These are phyloP conservation scores for Epicoccum nigrum DNA, from an alignment of 2,329 filamentous ascomycete genomes.

Conservation along the genomic window DNA sequence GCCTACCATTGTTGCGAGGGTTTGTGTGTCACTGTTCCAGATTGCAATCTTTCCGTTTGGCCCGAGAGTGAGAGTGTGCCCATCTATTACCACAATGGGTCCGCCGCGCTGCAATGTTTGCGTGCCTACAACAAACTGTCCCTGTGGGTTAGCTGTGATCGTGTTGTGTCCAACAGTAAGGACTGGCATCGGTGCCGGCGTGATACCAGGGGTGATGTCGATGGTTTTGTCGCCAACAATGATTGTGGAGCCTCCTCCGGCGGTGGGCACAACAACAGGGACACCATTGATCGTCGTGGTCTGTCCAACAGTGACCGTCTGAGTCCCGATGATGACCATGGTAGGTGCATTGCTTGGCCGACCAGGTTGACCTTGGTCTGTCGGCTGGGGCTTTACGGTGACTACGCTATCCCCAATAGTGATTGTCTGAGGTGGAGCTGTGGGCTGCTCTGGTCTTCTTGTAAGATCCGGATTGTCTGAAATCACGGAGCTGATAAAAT, in stretches of 20 bases:
- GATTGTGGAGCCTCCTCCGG: slow-evolving; percentile 29
- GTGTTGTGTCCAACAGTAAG: slow-evolving; percentile 34
- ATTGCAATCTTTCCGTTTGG: slow-evolving; percentile 46
- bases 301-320: slow-evolving; percentile 40
- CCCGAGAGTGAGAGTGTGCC: slow-evolving; percentile 43
- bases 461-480: slow-evolving; percentile 20
- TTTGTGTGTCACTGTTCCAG: slow-evolving; percentile 43
- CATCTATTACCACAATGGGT: slow-evolving; percentile 44
- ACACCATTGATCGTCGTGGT: slow-evolving; percentile 42
- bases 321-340: slow-evolving; percentile 31
- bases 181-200: slow-evolving; percentile 22
- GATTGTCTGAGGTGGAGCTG: slow-evolving; percentile 17
- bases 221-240: slow-evolving; percentile 40
- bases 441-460: slow-evolving; percentile 9
- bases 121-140: slow-evolving; percentile 43
- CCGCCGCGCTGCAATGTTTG: slow-evolving; percentile 45
- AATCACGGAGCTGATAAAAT: slow-evolving; percentile 22
- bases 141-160: slow-evolving; percentile 40
- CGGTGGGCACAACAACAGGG: slow-evolving; percentile 32
- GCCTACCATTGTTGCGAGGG: slow-evolving; percentile 27
- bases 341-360: slow-evolving; percentile 21
- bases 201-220: slow-evolving; percentile 26
- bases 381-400: slow-evolving; percentile 22
- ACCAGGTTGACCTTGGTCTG: slow-evolving; percentile 18
- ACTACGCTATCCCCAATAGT: slow-evolving; percentile 32